phyloP scores from a whole-genome alignment of 768 basidiomycete species.

The Collybiopsis confluens region DNA sequence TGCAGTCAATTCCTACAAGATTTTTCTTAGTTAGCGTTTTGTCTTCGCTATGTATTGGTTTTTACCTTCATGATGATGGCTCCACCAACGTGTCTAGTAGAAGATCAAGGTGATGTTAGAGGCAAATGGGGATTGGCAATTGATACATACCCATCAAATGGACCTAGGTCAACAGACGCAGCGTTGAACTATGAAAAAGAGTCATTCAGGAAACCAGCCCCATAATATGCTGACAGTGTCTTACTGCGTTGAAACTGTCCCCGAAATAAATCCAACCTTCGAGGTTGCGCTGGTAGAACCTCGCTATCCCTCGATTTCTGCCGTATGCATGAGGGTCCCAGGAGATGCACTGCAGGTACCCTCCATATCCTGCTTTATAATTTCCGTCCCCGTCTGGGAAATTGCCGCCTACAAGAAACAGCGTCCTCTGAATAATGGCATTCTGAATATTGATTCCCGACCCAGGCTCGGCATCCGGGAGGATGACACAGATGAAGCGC shows the following conservation, averaged over 20 bases:
- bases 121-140: not conserved
- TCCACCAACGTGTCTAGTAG: not conserved
- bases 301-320: not conserved
- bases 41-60: not conserved
- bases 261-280: not conserved
- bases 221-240: not conserved
- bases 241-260: not conserved
- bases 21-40: not conserved
- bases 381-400: not conserved
- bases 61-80: not conserved
- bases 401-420: not conserved
- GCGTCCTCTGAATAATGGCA: not conserved
- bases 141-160: not conserved
- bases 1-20: not conserved
- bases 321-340: not conserved
- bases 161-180: not conserved
- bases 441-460: not conserved
- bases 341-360: not conserved
- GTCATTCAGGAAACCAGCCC: not conserved
- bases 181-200: not conserved
- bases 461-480: not conserved
- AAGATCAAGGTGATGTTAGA: not conserved
- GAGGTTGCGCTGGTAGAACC: not conserved
- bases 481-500: not conserved
- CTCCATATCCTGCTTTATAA: too few species aligned